Evolutionary conservation across 2,329 filamentous ascomycete genomes (phyloP).

Genomic region (Thielaviopsis euricoi): DNA sequence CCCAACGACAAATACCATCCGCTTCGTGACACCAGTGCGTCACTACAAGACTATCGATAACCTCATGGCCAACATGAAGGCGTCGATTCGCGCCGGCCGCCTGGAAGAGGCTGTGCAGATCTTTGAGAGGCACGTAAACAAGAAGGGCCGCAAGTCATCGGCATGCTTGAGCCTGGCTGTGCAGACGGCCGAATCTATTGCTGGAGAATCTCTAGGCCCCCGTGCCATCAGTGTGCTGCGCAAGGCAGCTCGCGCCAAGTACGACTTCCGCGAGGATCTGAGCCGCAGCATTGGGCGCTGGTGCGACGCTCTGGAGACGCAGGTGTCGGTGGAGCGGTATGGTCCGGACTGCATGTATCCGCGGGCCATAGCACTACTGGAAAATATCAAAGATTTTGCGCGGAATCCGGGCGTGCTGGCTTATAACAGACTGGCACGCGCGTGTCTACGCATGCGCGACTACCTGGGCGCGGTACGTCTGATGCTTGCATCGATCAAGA

Average conservation of each 20-base stretch:
- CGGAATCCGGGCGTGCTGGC: constrained; percentile 3
- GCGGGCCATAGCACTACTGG: not conserved
- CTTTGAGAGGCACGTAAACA: constrained; percentile 5
- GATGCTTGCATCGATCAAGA: not conserved
- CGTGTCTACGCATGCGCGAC: constrained; percentile 8
- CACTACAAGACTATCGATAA: constrained; percentile 2
- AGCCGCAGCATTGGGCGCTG: not conserved
- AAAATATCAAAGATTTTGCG: not conserved
- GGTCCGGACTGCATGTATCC: constrained; percentile 4
- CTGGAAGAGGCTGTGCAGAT: not conserved
- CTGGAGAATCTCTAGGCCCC: not conserved
- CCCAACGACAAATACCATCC: not conserved
- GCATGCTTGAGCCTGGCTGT: constrained; percentile 7
- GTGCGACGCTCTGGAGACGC: constrained; percentile 4
- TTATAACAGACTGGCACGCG: constrained; percentile 7
- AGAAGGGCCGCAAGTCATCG: constrained; percentile 3
- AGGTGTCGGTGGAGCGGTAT: not conserved
- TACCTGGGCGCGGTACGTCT: constrained; percentile 8
- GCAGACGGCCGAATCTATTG: constrained; percentile 1
- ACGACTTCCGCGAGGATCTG: constrained; percentile 6
- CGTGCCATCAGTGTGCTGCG: constrained; percentile 2
- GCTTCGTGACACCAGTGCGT: not conserved
- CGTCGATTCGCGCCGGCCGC: not conserved
- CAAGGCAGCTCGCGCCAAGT: constrained; percentile 1
- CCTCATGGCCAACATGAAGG: constrained; percentile 9